Base-by-base conservation (phyloP, 805 yeast species). In the Zygosaccharomyces rouxii region DNA sequence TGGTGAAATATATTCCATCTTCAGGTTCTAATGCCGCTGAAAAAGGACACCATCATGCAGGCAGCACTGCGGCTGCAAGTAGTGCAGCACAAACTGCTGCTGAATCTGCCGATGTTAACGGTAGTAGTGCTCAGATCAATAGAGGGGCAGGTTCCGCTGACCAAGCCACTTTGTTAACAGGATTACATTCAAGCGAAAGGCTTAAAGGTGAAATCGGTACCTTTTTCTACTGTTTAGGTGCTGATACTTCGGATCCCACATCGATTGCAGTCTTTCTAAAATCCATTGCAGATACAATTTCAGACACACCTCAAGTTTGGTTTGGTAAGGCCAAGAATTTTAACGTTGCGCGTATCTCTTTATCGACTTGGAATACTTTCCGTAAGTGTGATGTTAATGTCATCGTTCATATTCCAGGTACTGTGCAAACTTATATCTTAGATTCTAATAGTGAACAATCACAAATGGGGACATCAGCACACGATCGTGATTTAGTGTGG, bases 231-330 rank as follows among this genome's bases (percentile, higher is more conserved):
- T 81, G 79, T 55, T 77, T 87, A 0, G 95, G 95, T 5, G 75
- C 82, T 2, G 92, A 86, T 60, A 83, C 86, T 16, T 80, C 88
- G 21, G 83, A 80, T 57, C 78, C 88, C 13, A 86, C 94, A 1
- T 77, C 89, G 1, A 81, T 86, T 47, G 90, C 92, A 9, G 89
- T 89, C 1, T 81, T 81, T 49, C 68, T 86, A 48, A 86, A 84
- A 62, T 76, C 80, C 5, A 64, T 86, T 54, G 83, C 89, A 29
- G 85, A 78, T 47, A 71, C 82, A 31, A 80, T 86, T 26, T 66
- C 76, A 22, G 80, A 77, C 50, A 70, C 78, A 28, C 80, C 81
- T 5, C 95, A 86, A 63, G 70, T 78, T 39, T 86, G 95, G 95
- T 86, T 85, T 69, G 89, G 90, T 11, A 87, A 82, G 60, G 76